phyloP scores from a whole-genome alignment of 176 grass and related monocot genomes.

The bread wheat (Triticum aestivum) region IWGSC_CS_RefSeq_v2.1 NC_057804.1:480135687-480136186 shows the following conservation, averaged over 20 bases:
- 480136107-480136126: too few species aligned
- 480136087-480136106: not conserved
- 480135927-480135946: conserved; percentile 73
- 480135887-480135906: conserved; percentile 64
- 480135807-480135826: not conserved
- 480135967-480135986: conserved; percentile 62
- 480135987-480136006: conserved; percentile 91
- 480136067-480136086: not conserved
- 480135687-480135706: conserved; percentile 64
- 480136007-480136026: conserved; percentile 48
- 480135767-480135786: conserved; percentile 70
- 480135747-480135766: conserved; percentile 84
- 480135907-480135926: conserved; percentile 60
- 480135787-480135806: conserved; percentile 65
- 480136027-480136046: not conserved
- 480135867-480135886: conserved; percentile 27
- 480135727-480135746: conserved; percentile 79
- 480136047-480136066: not conserved
- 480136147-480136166: conserved; percentile 69
- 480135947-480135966: conserved; percentile 61
- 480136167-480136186: conserved; percentile 76
- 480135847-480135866: not conserved
- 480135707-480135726: conserved; percentile 88
- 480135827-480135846: not conserved
- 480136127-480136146: conserved; percentile 33